These are phyloP conservation scores for Saturnispora besseyi DNA, from an alignment of 805 yeast genomes.

Conservation along the genomic window DNA sequence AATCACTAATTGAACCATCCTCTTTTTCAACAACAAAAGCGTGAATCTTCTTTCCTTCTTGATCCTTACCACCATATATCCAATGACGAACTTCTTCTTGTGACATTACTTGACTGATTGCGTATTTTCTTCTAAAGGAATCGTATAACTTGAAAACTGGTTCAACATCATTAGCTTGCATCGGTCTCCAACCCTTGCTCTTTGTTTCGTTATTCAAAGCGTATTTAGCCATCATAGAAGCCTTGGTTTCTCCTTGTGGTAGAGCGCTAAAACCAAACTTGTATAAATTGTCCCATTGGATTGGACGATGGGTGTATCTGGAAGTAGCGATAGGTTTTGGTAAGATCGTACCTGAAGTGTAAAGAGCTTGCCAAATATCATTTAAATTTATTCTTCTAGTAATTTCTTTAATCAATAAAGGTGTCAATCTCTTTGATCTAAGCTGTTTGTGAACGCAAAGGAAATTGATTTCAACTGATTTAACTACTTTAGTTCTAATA, in stretches of 20 bases:
- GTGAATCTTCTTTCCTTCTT: slow-evolving; percentile 46
- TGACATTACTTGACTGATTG: slow-evolving; percentile 58
- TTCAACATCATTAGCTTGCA: slow-evolving; percentile 53
- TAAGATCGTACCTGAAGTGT: slow-evolving; percentile 83
- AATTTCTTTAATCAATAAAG: slow-evolving; percentile 86
- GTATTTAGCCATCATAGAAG: slow-evolving; percentile 55
- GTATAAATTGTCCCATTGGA: slow-evolving; percentile 82
- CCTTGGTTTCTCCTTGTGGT: slow-evolving; percentile 60
- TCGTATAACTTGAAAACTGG: slow-evolving; percentile 51
- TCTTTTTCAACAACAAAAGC: slow-evolving; percentile 63
- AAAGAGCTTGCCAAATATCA: slow-evolving; percentile 91
- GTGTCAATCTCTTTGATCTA: slow-evolving; percentile 89
- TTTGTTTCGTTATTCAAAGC: slow-evolving; percentile 45
- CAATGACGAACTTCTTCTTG: slow-evolving; percentile 71
- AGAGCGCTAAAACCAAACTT: slow-evolving; percentile 85
- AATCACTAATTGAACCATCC: slow-evolving; percentile 70
- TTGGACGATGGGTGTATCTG: slow-evolving; percentile 87
- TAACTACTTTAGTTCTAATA: slow-evolving; percentile 40
- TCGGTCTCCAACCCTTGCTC: slow-evolving; percentile 47
- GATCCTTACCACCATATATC: slow-evolving; percentile 47
- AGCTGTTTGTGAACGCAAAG: slow-evolving; percentile 90
- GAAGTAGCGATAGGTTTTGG: slow-evolving; percentile 90
- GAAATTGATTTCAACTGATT: slow-evolving; percentile 85
- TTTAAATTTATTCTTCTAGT: slow-evolving; percentile 82
- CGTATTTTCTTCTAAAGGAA: slow-evolving; percentile 60